Evolutionary conservation across 2,329 filamentous ascomycete genomes (phyloP).

Genomic region (Fusarium sambucinum): DNA sequence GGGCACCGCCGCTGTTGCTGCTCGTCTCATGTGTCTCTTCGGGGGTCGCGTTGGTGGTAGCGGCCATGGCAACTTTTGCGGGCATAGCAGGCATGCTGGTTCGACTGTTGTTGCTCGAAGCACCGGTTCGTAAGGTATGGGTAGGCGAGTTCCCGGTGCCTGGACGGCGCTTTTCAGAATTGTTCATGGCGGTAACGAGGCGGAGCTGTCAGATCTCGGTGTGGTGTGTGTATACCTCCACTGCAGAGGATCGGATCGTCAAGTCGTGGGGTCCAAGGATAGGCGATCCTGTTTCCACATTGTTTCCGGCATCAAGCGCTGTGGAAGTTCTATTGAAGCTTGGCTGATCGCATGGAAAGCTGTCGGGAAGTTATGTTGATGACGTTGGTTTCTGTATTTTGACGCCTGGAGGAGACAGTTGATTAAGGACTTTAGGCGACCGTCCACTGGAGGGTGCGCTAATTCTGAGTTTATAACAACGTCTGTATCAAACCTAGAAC

Average conservation of each 20-base stretch:
- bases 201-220: constrained; percentile 22
- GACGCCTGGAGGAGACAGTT: constrained; percentile 37
- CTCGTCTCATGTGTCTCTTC: constrained; percentile 48
- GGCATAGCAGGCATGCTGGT: constrained; percentile 49
- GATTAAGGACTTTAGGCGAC: constrained; percentile 22
- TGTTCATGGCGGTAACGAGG: constrained; percentile 52
- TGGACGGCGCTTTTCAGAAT: constrained; percentile 60
- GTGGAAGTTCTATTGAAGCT: constrained; percentile 12
- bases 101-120: constrained; percentile 47
- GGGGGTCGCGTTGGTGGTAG: constrained; percentile 37
- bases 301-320: constrained; percentile 43
- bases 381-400: constrained; percentile 28
- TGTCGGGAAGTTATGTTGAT: constrained; percentile 21
- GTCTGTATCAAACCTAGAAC: constrained; percentile 6
- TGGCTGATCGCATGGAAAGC: background rate
- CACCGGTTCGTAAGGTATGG: constrained; percentile 41
- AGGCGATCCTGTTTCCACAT: constrained; percentile 50
- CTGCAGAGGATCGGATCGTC: constrained; percentile 42
- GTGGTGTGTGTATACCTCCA: constrained; percentile 29
- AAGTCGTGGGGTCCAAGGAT: constrained; percentile 47
- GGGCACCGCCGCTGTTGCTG: constrained; percentile 46
- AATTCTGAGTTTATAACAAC: constrained; percentile 17
- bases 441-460: constrained; percentile 34
- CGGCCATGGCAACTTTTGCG: constrained; percentile 49
- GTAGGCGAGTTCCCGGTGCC: constrained; percentile 45